Conservation (phyloP, 352 stramenopile genomes). For the Globisporangium paroecandrum region DNA sequence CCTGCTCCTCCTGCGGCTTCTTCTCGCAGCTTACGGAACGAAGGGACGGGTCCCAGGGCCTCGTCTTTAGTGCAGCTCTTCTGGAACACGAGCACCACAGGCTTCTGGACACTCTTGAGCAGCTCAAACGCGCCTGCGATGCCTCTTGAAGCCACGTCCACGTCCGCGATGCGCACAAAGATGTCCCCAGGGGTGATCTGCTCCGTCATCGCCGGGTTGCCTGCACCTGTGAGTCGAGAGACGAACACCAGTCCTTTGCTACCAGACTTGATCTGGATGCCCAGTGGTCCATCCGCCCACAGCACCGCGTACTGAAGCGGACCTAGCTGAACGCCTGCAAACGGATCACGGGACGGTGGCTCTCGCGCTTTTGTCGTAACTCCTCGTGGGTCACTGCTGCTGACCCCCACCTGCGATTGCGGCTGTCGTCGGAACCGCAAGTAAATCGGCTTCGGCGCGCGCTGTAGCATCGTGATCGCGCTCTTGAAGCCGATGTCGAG, state of each 20-base stretch:
- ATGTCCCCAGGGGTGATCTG: slow-evolving; percentile 65
- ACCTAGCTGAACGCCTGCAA: slow-evolving; percentile 6
- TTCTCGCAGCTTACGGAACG: slow-evolving; percentile 57
- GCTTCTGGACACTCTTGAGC: slow-evolving; percentile 75
- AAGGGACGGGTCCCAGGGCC: slow-evolving; percentile 35
- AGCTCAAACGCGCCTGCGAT: slow-evolving; percentile 76
- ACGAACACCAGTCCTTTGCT: slow-evolving; percentile 64
- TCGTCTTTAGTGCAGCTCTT: slow-evolving; percentile 19
- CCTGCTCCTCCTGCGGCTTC: slow-evolving; percentile 16
- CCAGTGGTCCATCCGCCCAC: slow-evolving; percentile 71
- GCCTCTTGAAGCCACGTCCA: slow-evolving; percentile 65
- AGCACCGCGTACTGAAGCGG: slow-evolving; percentile 69
- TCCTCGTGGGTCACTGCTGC: not conserved
- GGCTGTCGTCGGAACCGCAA: slow-evolving; percentile 53
- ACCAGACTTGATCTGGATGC: slow-evolving; percentile 79
- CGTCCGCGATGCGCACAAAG: slow-evolving; percentile 69
- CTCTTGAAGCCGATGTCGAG: slow-evolving; percentile 79
- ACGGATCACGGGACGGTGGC: not conserved
- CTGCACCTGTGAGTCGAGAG: slow-evolving; percentile 66
- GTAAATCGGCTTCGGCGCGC: slow-evolving; percentile 70
- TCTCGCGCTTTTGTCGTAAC: not conserved
- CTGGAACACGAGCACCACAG: slow-evolving; percentile 78
- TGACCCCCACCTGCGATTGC: slow-evolving; percentile 18
- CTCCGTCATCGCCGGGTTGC: slow-evolving; percentile 42
- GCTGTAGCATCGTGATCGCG: slow-evolving; percentile 71